Evolutionary conservation across 108 stramenopile species (phyloP).

Genomic region (Chaetoceros muelleri): DNA sequence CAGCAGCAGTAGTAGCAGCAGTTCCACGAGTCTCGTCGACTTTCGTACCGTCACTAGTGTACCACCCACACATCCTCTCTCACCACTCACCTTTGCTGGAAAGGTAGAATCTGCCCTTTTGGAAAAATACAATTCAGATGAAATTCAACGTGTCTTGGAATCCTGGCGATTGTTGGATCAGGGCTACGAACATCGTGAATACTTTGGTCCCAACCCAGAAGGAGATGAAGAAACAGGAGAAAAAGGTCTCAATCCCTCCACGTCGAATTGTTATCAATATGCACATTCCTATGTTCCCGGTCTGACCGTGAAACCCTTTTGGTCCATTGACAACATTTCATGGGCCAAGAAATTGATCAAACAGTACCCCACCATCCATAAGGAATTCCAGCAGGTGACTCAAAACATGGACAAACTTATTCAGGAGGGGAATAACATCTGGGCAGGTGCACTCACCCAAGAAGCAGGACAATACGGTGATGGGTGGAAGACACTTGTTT

Average conservation of each 20-base stretch:
- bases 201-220: conserved; percentile 33
- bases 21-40: neutral
- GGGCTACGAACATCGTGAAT: conserved; percentile 62
- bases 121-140: conserved; percentile 26
- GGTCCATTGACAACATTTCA: conserved; percentile 37
- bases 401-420: conserved; percentile 32
- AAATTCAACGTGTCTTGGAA: conserved; percentile 48
- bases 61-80: conserved; percentile 30
- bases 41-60: conserved; percentile 4
- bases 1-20: too few species aligned
- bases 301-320: conserved; percentile 50
- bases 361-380: conserved; percentile 42
- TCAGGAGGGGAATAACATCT: conserved; percentile 71
- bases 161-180: conserved; percentile 62
- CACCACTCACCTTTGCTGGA: conserved; percentile 59
- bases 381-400: conserved; percentile 67
- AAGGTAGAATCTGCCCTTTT: conserved; percentile 53
- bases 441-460: conserved; percentile 71
- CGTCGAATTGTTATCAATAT: conserved; percentile 47
- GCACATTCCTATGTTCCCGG: conserved; percentile 76
- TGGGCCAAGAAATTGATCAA: conserved; percentile 53
- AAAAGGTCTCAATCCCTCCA: neutral
- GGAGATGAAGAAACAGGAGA: conserved; percentile 9
- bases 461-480: conserved; percentile 69
- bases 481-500: conserved; percentile 86